phyloP scores from a whole-genome alignment of 768 basidiomycete genomes.

The Macrocybe gigantea region DNA sequence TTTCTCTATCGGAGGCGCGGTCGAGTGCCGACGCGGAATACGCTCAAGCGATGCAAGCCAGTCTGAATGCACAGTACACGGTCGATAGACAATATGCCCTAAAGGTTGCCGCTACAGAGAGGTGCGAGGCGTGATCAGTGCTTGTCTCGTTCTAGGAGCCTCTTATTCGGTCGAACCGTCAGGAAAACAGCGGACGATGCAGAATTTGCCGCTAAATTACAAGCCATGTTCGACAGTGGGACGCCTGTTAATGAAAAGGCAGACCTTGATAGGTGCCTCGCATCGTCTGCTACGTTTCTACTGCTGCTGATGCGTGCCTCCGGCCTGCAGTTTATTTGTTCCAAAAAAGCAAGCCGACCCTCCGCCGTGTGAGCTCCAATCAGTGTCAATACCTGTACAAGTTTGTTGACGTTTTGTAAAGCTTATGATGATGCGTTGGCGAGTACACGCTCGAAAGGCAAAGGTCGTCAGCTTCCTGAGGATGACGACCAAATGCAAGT shows the following conservation, averaged over 20 bases:
- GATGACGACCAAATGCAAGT: constrained; percentile 7
- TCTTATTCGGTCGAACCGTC: neutral
- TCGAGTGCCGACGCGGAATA: constrained; percentile 22
- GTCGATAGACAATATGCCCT: constrained; percentile 28
- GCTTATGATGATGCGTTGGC: neutral
- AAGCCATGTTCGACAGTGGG: constrained; percentile 22
- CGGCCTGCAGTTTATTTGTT: no score
- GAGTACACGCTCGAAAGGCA: constrained; percentile 4
- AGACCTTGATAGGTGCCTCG: constrained; percentile 24
- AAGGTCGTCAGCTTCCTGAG: constrained; percentile 7
- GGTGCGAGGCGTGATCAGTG: constrained; percentile 1
- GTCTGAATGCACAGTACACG: constrained; percentile 15
- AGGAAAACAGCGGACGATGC: constrained; percentile 28
- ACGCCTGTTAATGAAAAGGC: constrained; percentile 18
- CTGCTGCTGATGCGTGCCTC: no score
- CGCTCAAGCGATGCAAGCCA: constrained; percentile 24
- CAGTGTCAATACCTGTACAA: constrained; percentile 1
- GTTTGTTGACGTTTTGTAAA: neutral
- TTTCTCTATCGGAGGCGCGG: constrained; percentile 20
- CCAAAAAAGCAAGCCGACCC: no score
- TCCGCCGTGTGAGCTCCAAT: no score
- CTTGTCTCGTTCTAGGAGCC: neutral
- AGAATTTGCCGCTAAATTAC: constrained; percentile 28
- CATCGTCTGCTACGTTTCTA: neutral
- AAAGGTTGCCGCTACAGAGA: constrained; percentile 27